Evolutionary conservation across 1,284 basidiomycete species (phyloP), one percentile per base, ranked within the genome.

Genomic region (Heterobasidion occidentale): DNA sequence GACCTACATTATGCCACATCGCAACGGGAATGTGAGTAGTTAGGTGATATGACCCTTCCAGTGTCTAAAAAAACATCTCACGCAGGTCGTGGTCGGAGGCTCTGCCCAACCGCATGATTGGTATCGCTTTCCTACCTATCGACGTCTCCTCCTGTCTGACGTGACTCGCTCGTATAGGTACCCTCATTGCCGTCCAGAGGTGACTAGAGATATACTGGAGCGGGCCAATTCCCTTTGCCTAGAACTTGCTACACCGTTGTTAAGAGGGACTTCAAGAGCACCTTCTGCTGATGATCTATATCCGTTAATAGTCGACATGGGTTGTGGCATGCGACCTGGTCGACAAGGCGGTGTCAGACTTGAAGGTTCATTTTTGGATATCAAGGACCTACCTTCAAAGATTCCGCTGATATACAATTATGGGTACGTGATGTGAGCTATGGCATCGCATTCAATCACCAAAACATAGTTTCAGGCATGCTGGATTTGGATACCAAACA

Each of bases 71-170:
- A 27, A 27, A 27, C 4, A 27, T 27, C 27, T 27, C 27, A 27
- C 27, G 56, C 59, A 86, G 77, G 80, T 89, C 7, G 72, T 89
- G 34, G 70, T 90, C 1, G 88, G 88, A 5, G 87, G 88, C 0
- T 86, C 79, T 14, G 79, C 75, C 56, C 74, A 70, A 1, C 70
- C 71, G 0, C 70, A 88, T 61, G 88, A 90, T 63, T 90, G 88
- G 88, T 80, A 66, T 61, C 34, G 48, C n/a, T 14, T 52, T 51
- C 27, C 17, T 14, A 15, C 17, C 4, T 52, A n/a, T 52, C 17
- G 5, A 27, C 17, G 36, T 12, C 14, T 12, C 36, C 17, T 9
- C 35, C 15, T n/a, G 52, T 56, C 35, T 27, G 45, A 14, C 17
- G 36, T 57, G 27, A 59, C 56, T 56, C 51, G 7, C 52, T 15